Evolutionary conservation across 1,284 basidiomycete genomes (phyloP).

Genomic region (Flammula alnicola): DNA sequence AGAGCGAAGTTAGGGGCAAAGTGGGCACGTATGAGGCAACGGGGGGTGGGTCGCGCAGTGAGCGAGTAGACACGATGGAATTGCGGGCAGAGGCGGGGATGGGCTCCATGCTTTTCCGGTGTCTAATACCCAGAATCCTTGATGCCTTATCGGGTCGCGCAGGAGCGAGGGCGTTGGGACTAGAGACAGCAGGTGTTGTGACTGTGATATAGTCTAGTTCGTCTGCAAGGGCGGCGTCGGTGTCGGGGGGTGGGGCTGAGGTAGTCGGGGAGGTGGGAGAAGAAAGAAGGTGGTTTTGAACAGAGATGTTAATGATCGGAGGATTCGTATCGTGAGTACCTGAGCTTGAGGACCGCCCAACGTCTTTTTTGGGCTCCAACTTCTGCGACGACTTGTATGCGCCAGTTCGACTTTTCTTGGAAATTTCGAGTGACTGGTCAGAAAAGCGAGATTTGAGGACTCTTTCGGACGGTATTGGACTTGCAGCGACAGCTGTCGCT

Average conservation of each 20-base stretch:
- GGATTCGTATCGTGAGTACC: slow-evolving; percentile 28
- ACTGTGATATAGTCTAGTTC: slow-evolving; percentile 76
- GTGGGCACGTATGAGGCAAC: slow-evolving; percentile 58
- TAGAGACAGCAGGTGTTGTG: slow-evolving; percentile 36
- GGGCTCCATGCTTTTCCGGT: slow-evolving; percentile 78
- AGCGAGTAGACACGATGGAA: slow-evolving; percentile 78
- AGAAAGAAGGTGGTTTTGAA: slow-evolving; percentile 31
- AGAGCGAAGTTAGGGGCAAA: slow-evolving; percentile 78
- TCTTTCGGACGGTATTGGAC: slow-evolving; percentile 35
- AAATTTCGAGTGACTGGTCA: slow-evolving; percentile 39
- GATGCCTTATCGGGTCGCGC: slow-evolving; percentile 64
- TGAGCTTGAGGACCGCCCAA: slow-evolving; percentile 31
- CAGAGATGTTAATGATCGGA: slow-evolving; percentile 47
- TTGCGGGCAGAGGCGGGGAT: slow-evolving; percentile 74
- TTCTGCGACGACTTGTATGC: slow-evolving; percentile 24
- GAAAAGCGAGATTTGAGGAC: slow-evolving; percentile 42
- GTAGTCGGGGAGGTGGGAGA: slow-evolving; percentile 28
- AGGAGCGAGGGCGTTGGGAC: slow-evolving; percentile 34
- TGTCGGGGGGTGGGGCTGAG: slow-evolving; percentile 31
- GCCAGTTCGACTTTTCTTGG: slow-evolving; percentile 30
- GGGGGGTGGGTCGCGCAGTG: slow-evolving; percentile 60
- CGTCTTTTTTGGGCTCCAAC: slow-evolving; percentile 37
- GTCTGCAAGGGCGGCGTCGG: slow-evolving; percentile 52
- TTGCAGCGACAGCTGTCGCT: slow-evolving; percentile 35
- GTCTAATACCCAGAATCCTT: slow-evolving; percentile 72